phyloP scores from a whole-genome alignment of 805 yeast species.

The Wickerhamiella bombiphila region DNA sequence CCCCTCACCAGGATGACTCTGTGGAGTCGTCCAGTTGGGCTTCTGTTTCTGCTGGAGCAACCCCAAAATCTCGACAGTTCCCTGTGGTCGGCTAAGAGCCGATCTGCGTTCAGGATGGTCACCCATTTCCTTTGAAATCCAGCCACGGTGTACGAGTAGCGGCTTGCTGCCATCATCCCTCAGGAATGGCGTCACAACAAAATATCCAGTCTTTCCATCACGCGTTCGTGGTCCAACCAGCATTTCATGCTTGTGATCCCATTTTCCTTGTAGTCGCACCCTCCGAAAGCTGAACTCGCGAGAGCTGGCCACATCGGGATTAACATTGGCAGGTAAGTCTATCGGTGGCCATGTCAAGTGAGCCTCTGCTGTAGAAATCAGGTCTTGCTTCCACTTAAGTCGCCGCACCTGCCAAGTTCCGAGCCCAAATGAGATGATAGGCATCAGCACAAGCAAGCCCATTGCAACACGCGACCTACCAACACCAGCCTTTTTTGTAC shows the following conservation, averaged over 20 bases:
- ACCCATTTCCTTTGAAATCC: constrained; percentile 34
- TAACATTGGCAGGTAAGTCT: constrained; percentile 43
- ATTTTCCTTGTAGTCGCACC: constrained; percentile 62
- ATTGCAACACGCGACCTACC: constrained; percentile 17
- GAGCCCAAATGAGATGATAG: constrained; percentile 65
- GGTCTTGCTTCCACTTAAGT: constrained; percentile 71
- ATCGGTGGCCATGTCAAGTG: constrained; percentile 58
- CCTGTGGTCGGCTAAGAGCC: constrained; percentile 48
- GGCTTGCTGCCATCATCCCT: constrained; percentile 69
- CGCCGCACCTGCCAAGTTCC: constrained; percentile 91
- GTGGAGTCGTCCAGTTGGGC: constrained; percentile 56
- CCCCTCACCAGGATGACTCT: constrained; percentile 49
- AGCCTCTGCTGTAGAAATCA: constrained; percentile 74
- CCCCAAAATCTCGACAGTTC: constrained; percentile 58
- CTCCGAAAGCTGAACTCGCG: constrained; percentile 68
- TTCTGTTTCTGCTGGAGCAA: constrained; percentile 54
- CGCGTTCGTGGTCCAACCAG: constrained; percentile 80
- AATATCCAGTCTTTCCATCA: constrained; percentile 62
- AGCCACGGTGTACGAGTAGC: constrained; percentile 77
- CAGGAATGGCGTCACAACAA: constrained; percentile 66
- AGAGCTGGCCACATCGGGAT: constrained; percentile 42
- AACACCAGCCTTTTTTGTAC: constrained; percentile 3
- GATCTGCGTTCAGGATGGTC: constrained; percentile 36
- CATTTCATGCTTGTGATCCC: constrained; percentile 73
- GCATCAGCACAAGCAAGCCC: constrained; percentile 51